A percentile compares a stretch with the other conserved stretches of the same genome.
Evolutionary conservation across 495 filamentous ascomycete genomes (phyloP).

Genomic region (Terfezia claveryi): DNA sequence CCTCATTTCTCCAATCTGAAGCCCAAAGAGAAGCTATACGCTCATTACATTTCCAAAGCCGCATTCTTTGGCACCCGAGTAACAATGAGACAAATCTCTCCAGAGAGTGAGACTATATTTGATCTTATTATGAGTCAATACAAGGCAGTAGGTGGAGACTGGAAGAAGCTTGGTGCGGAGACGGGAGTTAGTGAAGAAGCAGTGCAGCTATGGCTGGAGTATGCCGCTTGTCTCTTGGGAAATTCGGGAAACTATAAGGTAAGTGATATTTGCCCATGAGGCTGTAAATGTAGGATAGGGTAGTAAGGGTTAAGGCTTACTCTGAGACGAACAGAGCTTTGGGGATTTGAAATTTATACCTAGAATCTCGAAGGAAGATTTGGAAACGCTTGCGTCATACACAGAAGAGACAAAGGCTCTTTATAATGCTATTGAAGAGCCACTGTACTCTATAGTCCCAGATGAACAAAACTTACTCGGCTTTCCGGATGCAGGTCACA

Average conservation of each 20-base stretch:
- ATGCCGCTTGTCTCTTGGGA: slow-evolving; percentile 70
- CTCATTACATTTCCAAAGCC: slow-evolving; percentile 69
- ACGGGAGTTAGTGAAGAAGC: slow-evolving; percentile 48
- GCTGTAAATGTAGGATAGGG: no score
- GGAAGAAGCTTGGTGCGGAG: slow-evolving; percentile 44
- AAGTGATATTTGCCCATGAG: neutral
- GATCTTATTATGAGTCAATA: slow-evolving; percentile 74
- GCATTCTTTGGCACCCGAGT: slow-evolving; percentile 68
- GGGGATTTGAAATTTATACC: slow-evolving; percentile 92
- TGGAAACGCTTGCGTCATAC: slow-evolving; percentile 48
- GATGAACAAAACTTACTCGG: slow-evolving; percentile 62
- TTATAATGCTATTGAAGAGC: slow-evolving; percentile 45
- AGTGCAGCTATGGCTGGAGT: slow-evolving; percentile 58
- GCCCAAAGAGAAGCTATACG: slow-evolving; percentile 64
- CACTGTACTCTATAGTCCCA: slow-evolving; percentile 49
- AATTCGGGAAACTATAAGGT: slow-evolving; percentile 88
- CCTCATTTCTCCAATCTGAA: slow-evolving; percentile 69
- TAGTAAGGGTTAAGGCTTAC: neutral
- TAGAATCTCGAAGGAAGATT: slow-evolving; percentile 38
- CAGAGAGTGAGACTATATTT: slow-evolving; percentile 75
- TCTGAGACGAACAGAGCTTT: slow-evolving; percentile 27
- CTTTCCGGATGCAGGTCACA: slow-evolving; percentile 58
- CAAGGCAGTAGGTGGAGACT: slow-evolving; percentile 51
- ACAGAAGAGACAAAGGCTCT: slow-evolving; percentile 34
- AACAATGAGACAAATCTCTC: slow-evolving; percentile 68